Evolutionary conservation across 169 alveolate genomes (phyloP).

Genomic region (Ichthyophthirius multifiliis): DNA sequence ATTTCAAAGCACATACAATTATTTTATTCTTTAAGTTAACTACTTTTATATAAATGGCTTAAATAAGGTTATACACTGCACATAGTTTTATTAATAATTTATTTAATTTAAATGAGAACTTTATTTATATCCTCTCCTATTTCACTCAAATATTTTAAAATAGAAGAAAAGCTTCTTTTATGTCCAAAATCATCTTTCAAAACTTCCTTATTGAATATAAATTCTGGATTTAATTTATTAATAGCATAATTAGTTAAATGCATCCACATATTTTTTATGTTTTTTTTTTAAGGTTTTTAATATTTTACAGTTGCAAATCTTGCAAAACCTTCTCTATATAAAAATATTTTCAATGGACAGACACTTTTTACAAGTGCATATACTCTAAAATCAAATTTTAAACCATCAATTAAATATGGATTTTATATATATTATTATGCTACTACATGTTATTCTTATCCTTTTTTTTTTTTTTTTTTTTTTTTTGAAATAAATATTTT

Average conservation of each 20-base stretch:
- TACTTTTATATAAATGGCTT: conserved; percentile 79
- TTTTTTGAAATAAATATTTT: neutral
- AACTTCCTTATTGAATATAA: conserved; percentile 28
- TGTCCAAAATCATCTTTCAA: conserved; percentile 67
- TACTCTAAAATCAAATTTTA: conserved; percentile 75
- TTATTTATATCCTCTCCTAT: conserved; percentile 70
- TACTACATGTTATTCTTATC: conserved; percentile 44
- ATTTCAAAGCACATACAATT: conserved; percentile 87
- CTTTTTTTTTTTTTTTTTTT: neutral
- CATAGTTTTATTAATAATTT: conserved; percentile 82
- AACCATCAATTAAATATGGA: conserved; percentile 64
- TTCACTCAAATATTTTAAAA: conserved; percentile 54
- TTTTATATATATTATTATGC: conserved; percentile 52
- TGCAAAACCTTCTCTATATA: conserved; percentile 68
- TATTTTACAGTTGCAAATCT: conserved; percentile 75
- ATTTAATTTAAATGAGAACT: conserved; percentile 58
- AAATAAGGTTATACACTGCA: conserved; percentile 80
- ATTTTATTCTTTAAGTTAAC: conserved; percentile 77
- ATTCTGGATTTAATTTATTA: conserved; percentile 53
- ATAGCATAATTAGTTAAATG: conserved; percentile 75
- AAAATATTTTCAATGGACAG: conserved; percentile 62
- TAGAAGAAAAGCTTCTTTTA: conserved; percentile 72
- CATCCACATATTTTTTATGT: conserved; percentile 46
- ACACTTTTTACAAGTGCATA: conserved; percentile 63
- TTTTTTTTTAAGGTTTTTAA: conserved; percentile 28